Conservation (phyloP, 345 rosid genomes). For the Stellera chamaejasme region DNA sequence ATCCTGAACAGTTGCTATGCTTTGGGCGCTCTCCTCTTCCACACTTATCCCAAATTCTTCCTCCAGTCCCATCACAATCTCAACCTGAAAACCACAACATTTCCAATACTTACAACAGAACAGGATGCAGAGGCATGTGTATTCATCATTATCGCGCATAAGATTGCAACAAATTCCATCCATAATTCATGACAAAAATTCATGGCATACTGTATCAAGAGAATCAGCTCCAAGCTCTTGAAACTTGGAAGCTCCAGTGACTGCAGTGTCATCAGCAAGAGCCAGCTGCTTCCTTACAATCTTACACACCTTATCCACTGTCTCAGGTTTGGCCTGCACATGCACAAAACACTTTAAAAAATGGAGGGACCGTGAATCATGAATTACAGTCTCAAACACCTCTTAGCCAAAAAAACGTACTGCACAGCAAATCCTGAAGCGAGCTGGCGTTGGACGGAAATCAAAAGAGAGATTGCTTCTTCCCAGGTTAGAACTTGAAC, state of each 20-base stretch:
- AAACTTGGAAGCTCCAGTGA: conserved; percentile 48
- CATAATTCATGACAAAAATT: not conserved
- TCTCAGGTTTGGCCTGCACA: conserved; percentile 53
- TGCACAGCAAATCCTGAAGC: conserved; percentile 45
- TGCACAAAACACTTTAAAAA: conserved; percentile 1
- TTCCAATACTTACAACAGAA: not conserved
- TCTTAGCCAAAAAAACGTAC: conserved; percentile 24
- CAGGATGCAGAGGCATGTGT: not conserved
- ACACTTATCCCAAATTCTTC: conserved; percentile 57
- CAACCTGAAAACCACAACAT: conserved; percentile 35
- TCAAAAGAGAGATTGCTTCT: conserved; percentile 30
- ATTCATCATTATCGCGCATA: not conserved
- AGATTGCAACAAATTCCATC: not conserved
- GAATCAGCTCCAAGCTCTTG: conserved; percentile 70
- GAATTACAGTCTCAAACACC: too few species aligned
- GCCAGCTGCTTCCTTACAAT: conserved; percentile 68
- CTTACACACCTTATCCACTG: conserved; percentile 46
- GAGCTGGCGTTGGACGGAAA: conserved; percentile 23
- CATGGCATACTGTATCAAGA: conserved; percentile 49
- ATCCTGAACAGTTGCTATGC: conserved; percentile 51
- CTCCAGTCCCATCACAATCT: conserved; percentile 73
- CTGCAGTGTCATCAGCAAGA: conserved; percentile 20
- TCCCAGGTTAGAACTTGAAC: conserved; percentile 25
- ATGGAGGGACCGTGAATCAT: too few species aligned
- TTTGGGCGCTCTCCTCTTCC: conserved; percentile 58